phyloP scores from a whole-genome alignment of 495 filamentous ascomycete species.

The Apiosordaria backusii region DNA sequence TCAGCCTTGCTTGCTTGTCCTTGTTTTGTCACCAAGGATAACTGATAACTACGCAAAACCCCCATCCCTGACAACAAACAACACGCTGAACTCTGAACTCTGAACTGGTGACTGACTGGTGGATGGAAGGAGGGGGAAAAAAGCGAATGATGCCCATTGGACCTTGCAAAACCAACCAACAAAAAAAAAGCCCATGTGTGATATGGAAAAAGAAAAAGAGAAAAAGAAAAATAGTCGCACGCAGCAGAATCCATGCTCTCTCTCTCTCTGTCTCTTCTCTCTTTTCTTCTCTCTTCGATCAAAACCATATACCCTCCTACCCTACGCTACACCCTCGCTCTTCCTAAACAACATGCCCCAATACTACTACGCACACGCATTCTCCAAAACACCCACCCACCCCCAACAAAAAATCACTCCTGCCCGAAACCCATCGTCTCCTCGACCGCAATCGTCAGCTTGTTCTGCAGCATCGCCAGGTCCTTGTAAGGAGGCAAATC shows the following conservation, averaged over 20 bases:
- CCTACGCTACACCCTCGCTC: not conserved
- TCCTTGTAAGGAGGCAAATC: conserved; percentile 93
- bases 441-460: conserved; percentile 94
- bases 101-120: too few species aligned
- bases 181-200: not conserved
- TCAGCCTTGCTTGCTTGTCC: too few species aligned
- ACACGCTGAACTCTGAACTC: too few species aligned
- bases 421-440: conserved; percentile 99
- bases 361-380: not conserved
- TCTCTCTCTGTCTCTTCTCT: not conserved
- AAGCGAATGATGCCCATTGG: not conserved
- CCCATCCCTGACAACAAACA: not conserved
- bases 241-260: not conserved
- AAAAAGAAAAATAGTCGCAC: conserved; percentile 2
- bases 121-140: not conserved
- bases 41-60: too few species aligned
- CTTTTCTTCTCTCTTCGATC: not conserved
- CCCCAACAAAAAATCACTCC: conserved; percentile 53
- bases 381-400: not conserved
- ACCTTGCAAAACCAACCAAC: not conserved
- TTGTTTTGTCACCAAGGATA: too few species aligned
- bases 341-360: not conserved
- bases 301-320: not conserved
- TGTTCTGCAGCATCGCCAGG: conserved; percentile 76
- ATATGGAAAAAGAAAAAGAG: conserved; percentile 3